A percentile compares a stretch with the other conserved stretches of the same genome.
Conservation (phyloP, 2,329 filamentous ascomycete genomes). For the Trichothecium sympodiale region DNA sequence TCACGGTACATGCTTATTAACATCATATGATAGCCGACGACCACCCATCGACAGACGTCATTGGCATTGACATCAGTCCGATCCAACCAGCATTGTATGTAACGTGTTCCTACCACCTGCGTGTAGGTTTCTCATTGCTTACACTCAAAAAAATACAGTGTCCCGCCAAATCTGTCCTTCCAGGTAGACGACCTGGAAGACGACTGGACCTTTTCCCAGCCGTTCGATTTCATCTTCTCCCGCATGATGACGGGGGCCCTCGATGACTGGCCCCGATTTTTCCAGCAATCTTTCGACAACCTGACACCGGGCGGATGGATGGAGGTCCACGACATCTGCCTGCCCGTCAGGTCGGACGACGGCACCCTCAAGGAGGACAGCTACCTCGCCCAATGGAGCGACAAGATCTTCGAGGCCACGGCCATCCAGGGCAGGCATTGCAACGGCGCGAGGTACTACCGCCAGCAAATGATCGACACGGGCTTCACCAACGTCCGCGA, state of each 20-base stretch:
- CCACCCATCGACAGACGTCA: constrained; percentile 13
- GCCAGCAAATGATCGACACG: constrained; percentile 8
- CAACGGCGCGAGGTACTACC: constrained; percentile 2
- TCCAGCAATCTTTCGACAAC: constrained; percentile 16
- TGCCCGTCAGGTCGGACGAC: constrained; percentile 13
- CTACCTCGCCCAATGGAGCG: constrained; percentile 10
- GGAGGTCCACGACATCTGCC: constrained; percentile 43
- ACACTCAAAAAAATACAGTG: constrained; percentile 11
- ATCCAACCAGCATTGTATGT: constrained; percentile 20
- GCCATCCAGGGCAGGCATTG: constrained; percentile 11
- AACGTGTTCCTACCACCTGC: background rate
- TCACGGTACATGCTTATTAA: constrained; percentile 5
- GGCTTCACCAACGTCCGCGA: constrained; percentile 11
- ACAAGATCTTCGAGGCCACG: constrained; percentile 11
- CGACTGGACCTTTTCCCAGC: constrained; percentile 18
- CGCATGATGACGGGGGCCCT: constrained; percentile 20
- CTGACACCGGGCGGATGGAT: constrained; percentile 44
- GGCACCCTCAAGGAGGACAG: constrained; percentile 8
- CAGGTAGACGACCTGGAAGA: constrained; percentile 25
- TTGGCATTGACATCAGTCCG: constrained; percentile 20
- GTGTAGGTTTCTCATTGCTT: too few species aligned
- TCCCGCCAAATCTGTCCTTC: constrained; percentile 35
- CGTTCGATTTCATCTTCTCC: constrained; percentile 24
- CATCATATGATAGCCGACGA: constrained; percentile 3
- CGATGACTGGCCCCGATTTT: constrained; percentile 13